Evolutionary conservation across 1,284 basidiomycete genomes (phyloP).

Genomic region (Chondrostereum purpureum): DNA sequence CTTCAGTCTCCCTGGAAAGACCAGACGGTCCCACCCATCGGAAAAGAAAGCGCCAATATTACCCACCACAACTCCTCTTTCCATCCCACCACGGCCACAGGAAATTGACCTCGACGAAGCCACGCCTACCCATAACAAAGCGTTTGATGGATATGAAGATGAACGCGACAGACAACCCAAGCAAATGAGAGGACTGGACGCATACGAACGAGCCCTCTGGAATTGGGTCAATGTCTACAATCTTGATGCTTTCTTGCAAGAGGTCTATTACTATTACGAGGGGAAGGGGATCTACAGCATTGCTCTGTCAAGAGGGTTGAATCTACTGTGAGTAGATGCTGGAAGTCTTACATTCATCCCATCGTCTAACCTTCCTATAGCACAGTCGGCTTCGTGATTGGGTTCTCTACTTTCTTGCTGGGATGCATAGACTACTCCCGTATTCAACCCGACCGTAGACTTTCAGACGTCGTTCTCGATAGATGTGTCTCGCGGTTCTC

Average conservation of each 20-base stretch:
- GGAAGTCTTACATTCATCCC: slow-evolving; percentile 12
- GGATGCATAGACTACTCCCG: slow-evolving; percentile 92
- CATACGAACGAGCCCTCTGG: slow-evolving; percentile 90
- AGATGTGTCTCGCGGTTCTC: slow-evolving; percentile 85
- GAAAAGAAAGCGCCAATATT: slow-evolving; percentile 36
- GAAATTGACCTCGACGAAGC: slow-evolving; percentile 42
- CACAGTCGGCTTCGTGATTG: slow-evolving; percentile 95
- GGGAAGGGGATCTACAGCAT: slow-evolving; percentile 97
- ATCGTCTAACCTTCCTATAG: slow-evolving; percentile 34
- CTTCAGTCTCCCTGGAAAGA: slow-evolving; percentile 19
- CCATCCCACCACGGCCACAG: slow-evolving; percentile 63
- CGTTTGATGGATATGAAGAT: slow-evolving; percentile 3
- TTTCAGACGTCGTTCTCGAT: slow-evolving; percentile 76
- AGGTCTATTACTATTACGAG: slow-evolving; percentile 93
- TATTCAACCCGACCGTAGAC: slow-evolving; percentile 56
- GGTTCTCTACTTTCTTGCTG: slow-evolving; percentile 92
- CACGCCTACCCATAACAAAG: slow-evolving; percentile 13
- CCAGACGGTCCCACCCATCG: slow-evolving; percentile 35
- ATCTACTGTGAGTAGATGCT: slow-evolving; percentile 73
- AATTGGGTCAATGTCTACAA: slow-evolving; percentile 99
- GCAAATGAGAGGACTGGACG: slow-evolving; percentile 68
- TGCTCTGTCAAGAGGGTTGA: slow-evolving; percentile 78
- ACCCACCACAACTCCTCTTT: slow-evolving; percentile 30
- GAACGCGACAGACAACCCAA: slow-evolving; percentile 28
- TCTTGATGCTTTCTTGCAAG: slow-evolving; percentile 90